Base-by-base conservation (phyloP, 2,329 filamentous ascomycete species). In the Trichothecium sympodiale region DNA sequence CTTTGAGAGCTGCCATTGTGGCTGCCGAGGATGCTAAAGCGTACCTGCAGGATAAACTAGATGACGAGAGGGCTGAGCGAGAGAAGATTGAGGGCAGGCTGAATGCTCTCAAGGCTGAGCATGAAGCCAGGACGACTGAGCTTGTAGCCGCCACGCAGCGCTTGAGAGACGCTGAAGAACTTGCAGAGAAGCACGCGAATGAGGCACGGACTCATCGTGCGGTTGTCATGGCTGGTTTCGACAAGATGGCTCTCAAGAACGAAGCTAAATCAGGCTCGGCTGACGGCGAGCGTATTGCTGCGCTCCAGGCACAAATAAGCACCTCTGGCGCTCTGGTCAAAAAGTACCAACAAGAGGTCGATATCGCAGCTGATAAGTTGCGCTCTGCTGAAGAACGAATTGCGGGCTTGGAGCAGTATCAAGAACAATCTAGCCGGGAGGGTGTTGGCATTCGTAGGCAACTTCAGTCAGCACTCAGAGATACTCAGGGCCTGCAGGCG, bases 341-440 rank as follows among this genome's bases (percentile, higher is more conserved):
- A 56, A 86, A 86, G 51, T 94, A 94, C 47, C 87, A 95, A 55
- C 71, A 80, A 41, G 88, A 93, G 40, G 89, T 88, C 1, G 86
- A 98, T 55, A 63, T 70, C 17, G 87, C 88, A 3, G 82, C 86
- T 0, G 87, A 95, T 52, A 93, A 88, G 54, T 69, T 98, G 36
- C 82, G 91, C 36, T 82, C 82, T 39, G 91, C 91, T 4, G 93
- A 98, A 60, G 93, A 96, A 62, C 80, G 91, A 29, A 96, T 98
- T 55, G 93, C 91, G 5, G 91, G 91, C 6, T 71, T 98, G 4
- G 91, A 98, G 57, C 85, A 87, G 18, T 96, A 96, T 56, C 91
- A 98, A 60, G 91, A 98, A 54, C 91, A 98, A 59, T 83, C 88
- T 4, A 96, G 88, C 57, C 77, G 91, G 31, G 93, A 98, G 57